Conservation (phyloP, 1,284 basidiomycete genomes). For the Puccinia hordei region DNA sequence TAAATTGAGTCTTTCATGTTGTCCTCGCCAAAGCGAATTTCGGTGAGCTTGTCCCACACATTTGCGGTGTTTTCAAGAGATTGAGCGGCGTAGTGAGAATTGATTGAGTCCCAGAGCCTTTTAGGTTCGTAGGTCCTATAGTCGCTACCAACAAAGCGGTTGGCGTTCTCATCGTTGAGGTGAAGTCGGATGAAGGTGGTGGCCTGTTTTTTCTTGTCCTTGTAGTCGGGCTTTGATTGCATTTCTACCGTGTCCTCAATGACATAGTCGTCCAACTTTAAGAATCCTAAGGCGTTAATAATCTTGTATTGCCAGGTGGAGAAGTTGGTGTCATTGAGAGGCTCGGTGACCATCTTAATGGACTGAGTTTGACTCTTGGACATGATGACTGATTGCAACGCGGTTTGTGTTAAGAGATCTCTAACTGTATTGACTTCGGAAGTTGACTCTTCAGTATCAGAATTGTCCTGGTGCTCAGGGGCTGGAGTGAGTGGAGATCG, state of each 20-base stretch:
- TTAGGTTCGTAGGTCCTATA: neutral
- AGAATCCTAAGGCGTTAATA: neutral
- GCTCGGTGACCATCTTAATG: no score
- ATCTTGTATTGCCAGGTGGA: neutral
- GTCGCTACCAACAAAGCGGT: neutral
- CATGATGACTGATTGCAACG: no score
- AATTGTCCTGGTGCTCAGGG: no score
- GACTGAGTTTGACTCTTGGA: no score
- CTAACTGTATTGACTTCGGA: no score
- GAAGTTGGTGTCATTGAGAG: neutral
- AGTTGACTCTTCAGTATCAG: no score
- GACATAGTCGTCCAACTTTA: neutral
- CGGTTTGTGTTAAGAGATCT: no score
- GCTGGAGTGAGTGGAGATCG: neutral
- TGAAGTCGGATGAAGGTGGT: conserved; percentile 13
- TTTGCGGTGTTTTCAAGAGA: neutral
- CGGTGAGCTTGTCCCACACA: neutral
- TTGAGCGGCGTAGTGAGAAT: neutral
- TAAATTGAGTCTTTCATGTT: neutral
- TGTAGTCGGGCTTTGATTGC: neutral
- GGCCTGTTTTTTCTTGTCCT: neutral
- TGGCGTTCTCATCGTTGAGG: neutral
- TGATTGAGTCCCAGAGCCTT: neutral
- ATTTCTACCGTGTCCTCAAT: neutral
- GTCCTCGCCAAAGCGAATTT: neutral